phyloP scores from a whole-genome alignment of 2,329 filamentous ascomycete genomes.

The Sphaerulina musiva region DNA sequence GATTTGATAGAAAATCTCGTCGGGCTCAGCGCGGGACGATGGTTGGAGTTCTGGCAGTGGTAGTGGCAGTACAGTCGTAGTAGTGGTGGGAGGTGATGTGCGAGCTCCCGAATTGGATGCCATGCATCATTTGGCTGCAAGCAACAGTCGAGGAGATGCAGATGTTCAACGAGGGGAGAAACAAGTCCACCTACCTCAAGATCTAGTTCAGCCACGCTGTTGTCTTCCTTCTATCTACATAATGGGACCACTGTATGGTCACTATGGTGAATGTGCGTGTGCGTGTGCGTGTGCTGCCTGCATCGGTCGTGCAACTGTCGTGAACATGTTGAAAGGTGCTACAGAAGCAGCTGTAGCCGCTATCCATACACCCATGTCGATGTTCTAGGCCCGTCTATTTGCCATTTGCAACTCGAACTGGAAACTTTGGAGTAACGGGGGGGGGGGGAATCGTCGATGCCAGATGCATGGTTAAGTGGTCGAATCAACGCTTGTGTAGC shows the following conservation, averaged over 20 bases:
- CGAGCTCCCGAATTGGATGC: neutral
- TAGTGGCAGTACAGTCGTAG: too few relatives aligned
- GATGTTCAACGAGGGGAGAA: neutral
- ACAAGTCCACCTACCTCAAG: neutral
- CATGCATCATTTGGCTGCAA: neutral
- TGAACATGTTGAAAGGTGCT: neutral
- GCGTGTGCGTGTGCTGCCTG: neutral
- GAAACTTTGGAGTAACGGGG: neutral
- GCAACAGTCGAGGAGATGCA: neutral
- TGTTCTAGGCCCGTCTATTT: neutral
- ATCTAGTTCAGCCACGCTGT: neutral
- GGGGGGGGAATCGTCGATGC: too few relatives aligned
- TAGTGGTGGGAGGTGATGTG: too few relatives aligned
- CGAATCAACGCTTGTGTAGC: too few relatives aligned
- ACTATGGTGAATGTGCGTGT: too few relatives aligned
- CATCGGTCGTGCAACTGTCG: neutral
- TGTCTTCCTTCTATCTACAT: neutral
- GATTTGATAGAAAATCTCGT: conserved; percentile 19
- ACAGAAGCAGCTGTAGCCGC: neutral
- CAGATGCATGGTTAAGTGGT: too few relatives aligned
- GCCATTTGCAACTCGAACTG: neutral
- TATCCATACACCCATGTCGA: neutral
- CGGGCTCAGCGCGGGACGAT: conserved; percentile 8
- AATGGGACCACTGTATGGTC: neutral
- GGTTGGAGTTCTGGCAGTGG: neutral